Percentiles rank a stretch among this genome's conserved stretches.
These are phyloP conservation scores for Prunus campanulata DNA, from an alignment of 306 rosid species.

Conservation along the genomic window DNA sequence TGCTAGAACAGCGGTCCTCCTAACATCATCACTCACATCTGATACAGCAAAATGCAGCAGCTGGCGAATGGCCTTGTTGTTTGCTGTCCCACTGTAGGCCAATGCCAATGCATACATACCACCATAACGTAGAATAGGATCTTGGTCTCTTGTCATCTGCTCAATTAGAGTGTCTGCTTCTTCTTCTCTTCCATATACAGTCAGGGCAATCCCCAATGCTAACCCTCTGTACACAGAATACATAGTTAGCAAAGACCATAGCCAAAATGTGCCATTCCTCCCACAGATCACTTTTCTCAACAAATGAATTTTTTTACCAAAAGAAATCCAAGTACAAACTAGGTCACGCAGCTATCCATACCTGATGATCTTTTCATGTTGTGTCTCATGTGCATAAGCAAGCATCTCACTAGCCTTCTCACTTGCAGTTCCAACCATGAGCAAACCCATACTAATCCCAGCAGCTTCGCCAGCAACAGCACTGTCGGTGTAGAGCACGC, in stretches of 20 bases:
- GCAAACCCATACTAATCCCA: slow-evolving; percentile 96
- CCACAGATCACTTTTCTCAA: neutral
- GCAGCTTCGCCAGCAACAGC: slow-evolving; percentile 99
- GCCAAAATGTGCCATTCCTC: neutral
- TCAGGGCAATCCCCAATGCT: slow-evolving; percentile 91
- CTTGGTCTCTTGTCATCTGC: slow-evolving; percentile 98
- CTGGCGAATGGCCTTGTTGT: slow-evolving; percentile 95
- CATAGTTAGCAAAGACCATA: slow-evolving; percentile 8
- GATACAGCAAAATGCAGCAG: slow-evolving; percentile 96
- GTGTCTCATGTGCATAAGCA: slow-evolving; percentile 94
- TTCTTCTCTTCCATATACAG: slow-evolving; percentile 97
- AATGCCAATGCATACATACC: slow-evolving; percentile 98
- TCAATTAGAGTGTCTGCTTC: slow-evolving; percentile 95
- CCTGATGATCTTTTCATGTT: slow-evolving; percentile 93
- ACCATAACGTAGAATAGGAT: slow-evolving; percentile 93
- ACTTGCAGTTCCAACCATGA: slow-evolving; percentile 98
- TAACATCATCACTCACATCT: slow-evolving; percentile 96
- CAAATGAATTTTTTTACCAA: neutral
- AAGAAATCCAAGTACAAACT: neutral
- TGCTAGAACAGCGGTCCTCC: slow-evolving; percentile 98
- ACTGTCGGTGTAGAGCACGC: slow-evolving; percentile 86
- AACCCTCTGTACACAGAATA: slow-evolving; percentile 60
- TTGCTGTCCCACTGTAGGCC: slow-evolving; percentile 95
- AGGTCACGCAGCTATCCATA: slow-evolving; percentile 25
- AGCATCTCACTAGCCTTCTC: slow-evolving; percentile 98